Base-by-base conservation (phyloP, 1,284 basidiomycete genomes). In the Puccinia hordei region DNA sequence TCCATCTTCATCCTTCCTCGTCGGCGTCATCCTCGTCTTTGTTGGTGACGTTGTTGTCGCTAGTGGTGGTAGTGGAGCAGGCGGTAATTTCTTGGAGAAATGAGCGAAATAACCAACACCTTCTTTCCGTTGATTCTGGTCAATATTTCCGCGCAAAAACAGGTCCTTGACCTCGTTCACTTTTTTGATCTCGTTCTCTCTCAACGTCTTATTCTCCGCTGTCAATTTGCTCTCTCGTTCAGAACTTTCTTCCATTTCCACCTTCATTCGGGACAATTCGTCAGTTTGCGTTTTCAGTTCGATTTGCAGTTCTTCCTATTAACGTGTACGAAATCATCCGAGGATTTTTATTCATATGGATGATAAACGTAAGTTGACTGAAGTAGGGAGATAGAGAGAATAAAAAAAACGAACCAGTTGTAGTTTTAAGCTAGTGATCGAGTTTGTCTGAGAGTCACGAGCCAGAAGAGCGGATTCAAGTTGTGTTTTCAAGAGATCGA, bases 181-280 rank as follows among this genome's bases (percentile, higher is more conserved):
- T 27, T 73, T 73, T 51, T 59, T 49, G n/a, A 80, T 63, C 38
- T 80, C 78, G 53, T 80, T 71, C 38, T 51, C 57, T 17, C 49
- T 2, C 24, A 80, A 22, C 38, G 17, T 73, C 51, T 66, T 27
- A 17, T 57, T 71, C 61, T 73, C 49, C 51, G 15, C 19, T 49
- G 30, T 71, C 30, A 80, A n/a, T 17, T 27, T 24, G 2, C 27
- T 8, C 51, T 80, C 78, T 30, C 57, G 38, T 35, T 46, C 5
- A 30, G 30, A 17, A 13, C 22, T 27, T 41, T 80, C 59, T 22
- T 33, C 19, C 13, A 80, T 38, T 6, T 71, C 69, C 13, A 15
- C 55, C 44, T 24, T 69, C n/a, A 73, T 38, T 15, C 13, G 33
- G 38, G 19, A 30, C 24, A 80, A 30, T 19, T 72, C 30, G 4